Evolutionary conservation across 495 filamentous ascomycete genomes (phyloP).

Genomic region (Neurospora sublineolata): DNA sequence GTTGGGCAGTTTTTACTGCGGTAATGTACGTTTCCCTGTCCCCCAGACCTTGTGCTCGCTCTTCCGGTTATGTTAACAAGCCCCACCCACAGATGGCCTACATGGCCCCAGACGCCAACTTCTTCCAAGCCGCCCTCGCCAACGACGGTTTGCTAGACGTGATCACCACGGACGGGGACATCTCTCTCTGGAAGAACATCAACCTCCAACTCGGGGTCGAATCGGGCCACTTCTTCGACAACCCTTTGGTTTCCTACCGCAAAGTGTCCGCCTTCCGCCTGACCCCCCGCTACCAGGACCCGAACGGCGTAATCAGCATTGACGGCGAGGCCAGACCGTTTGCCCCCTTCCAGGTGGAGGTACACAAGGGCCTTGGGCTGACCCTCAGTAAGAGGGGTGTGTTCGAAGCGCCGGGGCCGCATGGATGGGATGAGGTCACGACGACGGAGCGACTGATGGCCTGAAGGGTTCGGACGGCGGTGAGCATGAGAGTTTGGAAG

Average conservation of each 20-base stretch:
- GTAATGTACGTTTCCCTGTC: slow-evolving; percentile 46
- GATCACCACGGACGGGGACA: slow-evolving; percentile 65
- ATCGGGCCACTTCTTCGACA: slow-evolving; percentile 63
- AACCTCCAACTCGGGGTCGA: slow-evolving; percentile 59
- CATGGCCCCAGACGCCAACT: slow-evolving; percentile 76
- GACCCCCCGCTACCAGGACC: slow-evolving; percentile 53
- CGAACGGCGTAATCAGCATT: slow-evolving; percentile 77
- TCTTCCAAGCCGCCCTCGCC: slow-evolving; percentile 78
- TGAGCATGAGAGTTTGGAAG: not conserved
- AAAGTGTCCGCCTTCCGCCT: slow-evolving; percentile 79
- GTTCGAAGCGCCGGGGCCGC: slow-evolving; percentile 60
- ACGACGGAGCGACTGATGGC: slow-evolving; percentile 16
- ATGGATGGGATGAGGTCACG: slow-evolving; percentile 34
- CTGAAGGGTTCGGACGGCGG: not conserved
- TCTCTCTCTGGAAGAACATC: slow-evolving; percentile 50
- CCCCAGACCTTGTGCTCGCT: not conserved
- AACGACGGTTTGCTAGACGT: slow-evolving; percentile 81
- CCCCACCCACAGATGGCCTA: slow-evolving; percentile 54
- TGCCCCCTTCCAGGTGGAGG: slow-evolving; percentile 78
- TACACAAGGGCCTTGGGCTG: slow-evolving; percentile 76
- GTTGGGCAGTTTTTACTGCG: slow-evolving; percentile 86
- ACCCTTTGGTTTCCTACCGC: slow-evolving; percentile 61
- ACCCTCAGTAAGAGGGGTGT: slow-evolving; percentile 59
- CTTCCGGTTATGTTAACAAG: slow-evolving; percentile 1
- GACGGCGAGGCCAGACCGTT: slow-evolving; percentile 85